Conservation (phyloP, 805 yeast species). For the Candida odintsovae region DNA sequence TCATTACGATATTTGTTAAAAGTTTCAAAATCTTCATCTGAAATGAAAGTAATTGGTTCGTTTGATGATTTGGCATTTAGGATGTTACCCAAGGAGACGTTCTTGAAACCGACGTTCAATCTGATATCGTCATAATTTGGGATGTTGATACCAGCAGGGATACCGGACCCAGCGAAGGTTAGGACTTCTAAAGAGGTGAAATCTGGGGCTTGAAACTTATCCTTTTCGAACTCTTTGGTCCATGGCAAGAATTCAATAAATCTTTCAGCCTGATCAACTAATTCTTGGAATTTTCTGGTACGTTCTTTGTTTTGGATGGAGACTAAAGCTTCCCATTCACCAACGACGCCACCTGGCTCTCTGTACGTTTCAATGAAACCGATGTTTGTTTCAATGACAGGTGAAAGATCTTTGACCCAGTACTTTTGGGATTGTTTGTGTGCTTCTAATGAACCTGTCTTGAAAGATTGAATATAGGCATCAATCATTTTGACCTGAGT, state of each 20-base stretch:
- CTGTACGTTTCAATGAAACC: constrained; percentile 93
- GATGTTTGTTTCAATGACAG: constrained; percentile 71
- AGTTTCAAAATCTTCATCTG: constrained; percentile 43
- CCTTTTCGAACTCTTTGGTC: constrained; percentile 72
- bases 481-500: constrained; percentile 63
- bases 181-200: constrained; percentile 86
- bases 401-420: constrained; percentile 87
- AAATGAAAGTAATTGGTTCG: constrained; percentile 64
- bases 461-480: constrained; percentile 62
- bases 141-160: constrained; percentile 90
- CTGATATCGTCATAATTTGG: constrained; percentile 92
- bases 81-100: constrained; percentile 85
- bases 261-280: constrained; percentile 61
- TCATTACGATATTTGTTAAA: constrained; percentile 71
- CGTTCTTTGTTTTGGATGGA: constrained; percentile 87
- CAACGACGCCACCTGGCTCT: constrained; percentile 87
- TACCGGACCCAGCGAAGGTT: constrained; percentile 84
- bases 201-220: constrained; percentile 85
- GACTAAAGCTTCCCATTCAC: constrained; percentile 91
- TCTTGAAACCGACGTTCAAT: constrained; percentile 78
- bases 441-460: constrained; percentile 77
- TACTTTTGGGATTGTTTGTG: constrained; percentile 78
- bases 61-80: constrained; percentile 67
- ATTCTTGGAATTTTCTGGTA: constrained; percentile 68
- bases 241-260: constrained; percentile 73